These are phyloP conservation scores for Colletotrichum caudatum DNA, from an alignment of 2,329 filamentous ascomycete genomes.

Conservation along the genomic window DNA sequence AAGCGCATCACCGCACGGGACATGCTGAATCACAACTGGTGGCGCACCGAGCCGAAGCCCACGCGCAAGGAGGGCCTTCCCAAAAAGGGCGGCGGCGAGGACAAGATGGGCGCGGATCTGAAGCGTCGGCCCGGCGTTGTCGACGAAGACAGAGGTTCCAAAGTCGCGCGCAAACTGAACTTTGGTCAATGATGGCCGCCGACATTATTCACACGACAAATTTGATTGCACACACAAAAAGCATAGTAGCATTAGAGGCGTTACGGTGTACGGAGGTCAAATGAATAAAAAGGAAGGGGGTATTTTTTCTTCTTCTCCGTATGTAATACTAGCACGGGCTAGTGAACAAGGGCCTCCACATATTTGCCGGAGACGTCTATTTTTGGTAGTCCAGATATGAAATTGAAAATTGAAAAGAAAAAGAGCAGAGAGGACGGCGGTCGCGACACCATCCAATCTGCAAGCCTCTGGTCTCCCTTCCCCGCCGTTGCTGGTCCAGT, in stretches of 20 bases:
- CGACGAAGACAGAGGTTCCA: constrained; percentile 76
- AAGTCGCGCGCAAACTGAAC: constrained; percentile 85
- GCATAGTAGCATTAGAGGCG: constrained; percentile 33
- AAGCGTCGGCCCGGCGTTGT: constrained; percentile 80
- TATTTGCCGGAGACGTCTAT: constrained; percentile 3
- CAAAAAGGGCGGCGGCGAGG: constrained; percentile 76
- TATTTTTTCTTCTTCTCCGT: constrained; percentile 21
- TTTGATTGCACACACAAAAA: constrained; percentile 2
- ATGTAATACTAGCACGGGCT: constrained; percentile 15
- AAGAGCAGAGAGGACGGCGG: constrained; percentile 1
- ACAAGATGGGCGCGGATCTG: constrained; percentile 85
- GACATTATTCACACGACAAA: background rate
- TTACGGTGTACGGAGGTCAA: constrained; percentile 17
- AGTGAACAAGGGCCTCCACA: constrained; percentile 2
- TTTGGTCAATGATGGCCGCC: constrained; percentile 66
- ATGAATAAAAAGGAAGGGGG: constrained; percentile 20
- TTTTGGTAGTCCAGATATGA: constrained; percentile 15
- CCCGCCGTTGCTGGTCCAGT: background rate
- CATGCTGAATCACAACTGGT: constrained; percentile 87
- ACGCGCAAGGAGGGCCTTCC: constrained; percentile 86
- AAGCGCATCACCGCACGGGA: constrained; percentile 82
- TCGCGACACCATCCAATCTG: background rate
- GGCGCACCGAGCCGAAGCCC: constrained; percentile 84
- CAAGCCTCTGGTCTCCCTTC: background rate
- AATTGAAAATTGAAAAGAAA: background rate